These are phyloP conservation scores for Pseudogymnoascus sp. DNA, from an alignment of 2,329 filamentous ascomycete genomes.

Conservation along the genomic window DNA sequence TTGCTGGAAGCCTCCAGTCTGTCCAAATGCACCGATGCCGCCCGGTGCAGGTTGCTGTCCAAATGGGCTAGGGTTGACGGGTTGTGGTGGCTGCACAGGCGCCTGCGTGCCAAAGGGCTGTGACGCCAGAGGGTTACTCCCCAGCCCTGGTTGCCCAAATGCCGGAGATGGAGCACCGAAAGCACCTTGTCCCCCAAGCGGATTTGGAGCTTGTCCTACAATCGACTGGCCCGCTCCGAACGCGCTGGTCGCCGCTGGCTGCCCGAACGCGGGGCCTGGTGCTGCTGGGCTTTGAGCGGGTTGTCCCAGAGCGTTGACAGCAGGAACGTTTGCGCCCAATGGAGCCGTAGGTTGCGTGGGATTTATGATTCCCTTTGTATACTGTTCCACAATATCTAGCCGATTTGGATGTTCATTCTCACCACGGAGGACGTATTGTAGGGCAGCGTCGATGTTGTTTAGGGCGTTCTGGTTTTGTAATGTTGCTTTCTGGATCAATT, in stretches of 20 bases:
- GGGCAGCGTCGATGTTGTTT: conserved; percentile 61
- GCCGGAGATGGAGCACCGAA: conserved; percentile 22
- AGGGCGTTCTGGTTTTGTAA: conserved; percentile 66
- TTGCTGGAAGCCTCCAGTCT: conserved; percentile 28
- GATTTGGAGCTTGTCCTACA: conserved; percentile 28
- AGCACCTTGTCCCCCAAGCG: conserved; percentile 24
- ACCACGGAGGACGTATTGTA: conserved; percentile 58
- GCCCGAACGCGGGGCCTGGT: too few species aligned
- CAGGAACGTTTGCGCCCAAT: background rate
- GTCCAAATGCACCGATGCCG: conserved; percentile 12
- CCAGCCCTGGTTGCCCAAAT: background rate
- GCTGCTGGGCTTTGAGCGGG: conserved; percentile 10
- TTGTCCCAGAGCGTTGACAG: conserved; percentile 27
- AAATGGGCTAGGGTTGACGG: conserved; percentile 33
- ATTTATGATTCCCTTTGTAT: conserved; percentile 29
- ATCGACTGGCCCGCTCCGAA: conserved; percentile 33
- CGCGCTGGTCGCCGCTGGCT: conserved; percentile 17
- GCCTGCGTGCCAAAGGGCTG: conserved; percentile 10
- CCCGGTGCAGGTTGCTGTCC: conserved; percentile 32
- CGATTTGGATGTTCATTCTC: conserved; percentile 70
- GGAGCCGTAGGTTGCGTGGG: background rate
- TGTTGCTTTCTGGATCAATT: conserved; percentile 55
- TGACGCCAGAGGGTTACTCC: conserved; percentile 9
- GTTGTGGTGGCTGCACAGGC: conserved; percentile 25
- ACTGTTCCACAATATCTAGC: conserved; percentile 50